Base-by-base conservation (phyloP, 768 basidiomycete genomes). In the Termitomyces eurrhizus region DNA sequence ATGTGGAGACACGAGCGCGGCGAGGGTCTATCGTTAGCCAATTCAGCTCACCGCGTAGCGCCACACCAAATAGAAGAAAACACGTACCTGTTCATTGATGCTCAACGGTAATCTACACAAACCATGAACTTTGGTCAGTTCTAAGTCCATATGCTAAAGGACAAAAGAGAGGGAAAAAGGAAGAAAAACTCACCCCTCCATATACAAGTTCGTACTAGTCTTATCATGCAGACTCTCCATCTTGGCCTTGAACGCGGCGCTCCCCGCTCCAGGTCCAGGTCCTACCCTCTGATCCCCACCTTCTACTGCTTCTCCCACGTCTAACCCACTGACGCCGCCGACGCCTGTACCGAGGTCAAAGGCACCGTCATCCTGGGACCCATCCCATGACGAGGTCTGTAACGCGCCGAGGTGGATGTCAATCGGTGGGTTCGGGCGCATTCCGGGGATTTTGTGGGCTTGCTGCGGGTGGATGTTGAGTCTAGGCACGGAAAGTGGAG, bases 391-490 rank as follows among this genome's bases (percentile, higher is more conserved):
- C 67, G 26, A 56, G 52, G 45, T 51, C 12, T 21, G 37, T 7
- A 37, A 2, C 16, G 56, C 44, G 24, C 36, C 37, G 26, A 54
- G 60, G 29, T 58, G 57, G 24, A 58, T 58, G 18, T 57, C 60
- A 1, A 57, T 24, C 13, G 56, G 42, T 14, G 61, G 44, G 56
- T 12, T 56, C 55, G 37, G 62, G 54, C 59, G 70, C 2, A 89
- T 89, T 11, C 90, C 90, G 7, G 90, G 90, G 49, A 93, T 92
- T 69, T 91, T 90, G 73, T 92, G 90, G 16, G 88, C 78, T 74
- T 80, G 78, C 79, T 81, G 14, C 14, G 21, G 21, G 8, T 5
- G 35, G 11, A 14, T 14, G 6, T 18, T 44, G 8, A 44, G 42
- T n/a, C 1, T 18, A n/a, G 50, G 18, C 12, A 8, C 9, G 50